A percentile compares a stretch with the other conserved stretches of the same genome.
These are phyloP conservation scores for Massariosphaeria phaeospora DNA, from an alignment of 495 filamentous ascomycete species.

Conservation along the genomic window DNA sequence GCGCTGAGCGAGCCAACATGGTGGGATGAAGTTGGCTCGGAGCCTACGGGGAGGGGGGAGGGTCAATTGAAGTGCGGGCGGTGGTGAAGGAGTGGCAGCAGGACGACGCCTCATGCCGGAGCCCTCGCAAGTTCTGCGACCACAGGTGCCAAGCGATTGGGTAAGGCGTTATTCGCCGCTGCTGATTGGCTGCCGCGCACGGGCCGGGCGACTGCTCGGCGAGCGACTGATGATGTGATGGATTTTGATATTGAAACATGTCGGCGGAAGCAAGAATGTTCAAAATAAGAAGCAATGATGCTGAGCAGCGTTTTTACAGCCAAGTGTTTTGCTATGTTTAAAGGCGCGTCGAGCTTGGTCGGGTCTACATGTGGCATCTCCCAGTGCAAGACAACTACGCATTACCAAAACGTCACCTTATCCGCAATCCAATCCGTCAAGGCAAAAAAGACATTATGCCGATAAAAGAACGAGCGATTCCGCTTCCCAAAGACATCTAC, in stretches of 20 bases:
- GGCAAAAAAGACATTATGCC: slow-evolving; percentile 67
- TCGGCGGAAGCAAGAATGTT: too few relatives aligned
- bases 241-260: too few relatives aligned
- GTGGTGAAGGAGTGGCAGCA: slow-evolving; percentile 26
- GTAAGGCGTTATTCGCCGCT: not conserved
- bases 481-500: slow-evolving; percentile 77
- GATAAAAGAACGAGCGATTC: slow-evolving; percentile 64
- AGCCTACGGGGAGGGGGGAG: slow-evolving; percentile 20
- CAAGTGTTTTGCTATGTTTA: too few relatives aligned
- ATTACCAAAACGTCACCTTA: slow-evolving; percentile 25
- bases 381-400: too few relatives aligned
- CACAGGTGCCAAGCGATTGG: slow-evolving; percentile 4
- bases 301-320: too few relatives aligned
- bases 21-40: slow-evolving; percentile 39
- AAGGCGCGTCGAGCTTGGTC: too few relatives aligned
- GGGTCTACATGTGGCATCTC: too few relatives aligned
- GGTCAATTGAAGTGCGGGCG: slow-evolving; percentile 29
- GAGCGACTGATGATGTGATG: slow-evolving; percentile 7
- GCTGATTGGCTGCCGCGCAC: slow-evolving; percentile 6
- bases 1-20: slow-evolving; percentile 83
- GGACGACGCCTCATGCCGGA: not conserved
- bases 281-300: too few relatives aligned
- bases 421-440: slow-evolving; percentile 35
- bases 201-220: not conserved
- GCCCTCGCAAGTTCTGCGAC: slow-evolving; percentile 15